Base-by-base conservation (phyloP, 495 filamentous ascomycete species). In the Thozetella sp. region DNA sequence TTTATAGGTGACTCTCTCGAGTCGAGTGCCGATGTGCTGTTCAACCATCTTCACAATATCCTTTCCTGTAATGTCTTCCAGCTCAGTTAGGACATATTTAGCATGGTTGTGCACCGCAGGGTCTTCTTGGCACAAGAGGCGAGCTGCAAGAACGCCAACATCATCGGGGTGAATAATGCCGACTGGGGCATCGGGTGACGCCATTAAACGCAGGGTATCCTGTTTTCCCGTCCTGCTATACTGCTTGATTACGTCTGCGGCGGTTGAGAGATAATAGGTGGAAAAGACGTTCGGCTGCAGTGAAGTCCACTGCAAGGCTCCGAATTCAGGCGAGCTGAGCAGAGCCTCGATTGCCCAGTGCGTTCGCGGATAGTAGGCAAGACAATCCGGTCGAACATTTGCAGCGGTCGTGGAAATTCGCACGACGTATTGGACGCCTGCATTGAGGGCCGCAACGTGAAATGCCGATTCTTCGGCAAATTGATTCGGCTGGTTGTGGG, bases 291-390 rank as follows among this genome's bases (percentile, higher is more conserved):
- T 80, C 0, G 79, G 71, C 59, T 79, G 79, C 19, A 81, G 73
- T 0, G 79, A 80, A 0, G 79, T 78, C 79, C 77, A 81, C 52
- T 79, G 69, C 51, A 81, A 26, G 25, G 25, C 40, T n/a, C 23
- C 52, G 61, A 80, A 79, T 50, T 78, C 72, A 0, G 73, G 71
- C 19, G 77, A 67, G 50, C 52, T 45, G 2, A 81, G 67, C 1
- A 81, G 60, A 25, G 68, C 25, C 63, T 80, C 79, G 51, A 81
- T 74, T 0, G 79, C 79, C 77, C 79, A 81, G 53, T 81, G 79
- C 0, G 61, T 19, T 27, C 79, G 77, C 20, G 76, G 25, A 54
- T 81, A 81, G 60, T 78, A 80, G 6, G 70, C 68, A 13, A 22
- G 22, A 37, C 46, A 69, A 58, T 79, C 72, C 3, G 78, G 76